Conservation (phyloP, 345 rosid genomes). For the Salix brachista region DNA sequence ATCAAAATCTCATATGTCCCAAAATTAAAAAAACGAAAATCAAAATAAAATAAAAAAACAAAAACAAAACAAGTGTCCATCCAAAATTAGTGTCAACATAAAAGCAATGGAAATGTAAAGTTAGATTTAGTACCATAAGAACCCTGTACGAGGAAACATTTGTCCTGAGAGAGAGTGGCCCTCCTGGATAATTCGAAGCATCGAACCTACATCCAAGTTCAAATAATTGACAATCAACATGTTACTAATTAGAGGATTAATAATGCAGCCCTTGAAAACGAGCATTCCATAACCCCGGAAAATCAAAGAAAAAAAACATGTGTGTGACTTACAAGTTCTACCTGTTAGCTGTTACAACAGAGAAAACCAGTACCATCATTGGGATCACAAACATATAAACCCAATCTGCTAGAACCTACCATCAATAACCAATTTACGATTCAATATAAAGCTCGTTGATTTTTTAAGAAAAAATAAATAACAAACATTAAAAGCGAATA, state of each 20-base stretch:
- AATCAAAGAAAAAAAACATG: not conserved
- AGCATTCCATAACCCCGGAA: not conserved
- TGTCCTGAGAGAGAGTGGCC: slow-evolving; percentile 41
- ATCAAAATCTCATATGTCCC: slow-evolving; percentile 4
- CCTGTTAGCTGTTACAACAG: slow-evolving; percentile 53
- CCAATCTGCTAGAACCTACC: slow-evolving; percentile 79
- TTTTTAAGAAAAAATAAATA: not conserved
- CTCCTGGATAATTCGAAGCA: slow-evolving; percentile 31
- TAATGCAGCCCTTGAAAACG: not conserved
- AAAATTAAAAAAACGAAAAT: not conserved
- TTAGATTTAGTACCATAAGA: slow-evolving; percentile 41
- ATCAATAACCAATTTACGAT: not conserved
- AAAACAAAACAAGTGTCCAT: not conserved
- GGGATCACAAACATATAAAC: slow-evolving; percentile 38
- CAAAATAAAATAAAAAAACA: not conserved
- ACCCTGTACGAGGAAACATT: slow-evolving; percentile 64
- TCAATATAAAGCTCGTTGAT: no score
- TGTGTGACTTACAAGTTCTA: slow-evolving; percentile 46
- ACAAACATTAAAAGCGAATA: not conserved
- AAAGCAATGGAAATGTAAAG: not conserved
- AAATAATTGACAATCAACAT: not conserved
- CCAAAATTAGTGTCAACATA: not conserved
- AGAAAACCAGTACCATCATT: slow-evolving; percentile 31
- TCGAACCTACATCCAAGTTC: slow-evolving; percentile 30
- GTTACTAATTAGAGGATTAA: not conserved